Evolutionary conservation across 176 grass and related monocot genomes (phyloP), one percentile per base, ranked within the genome.

Genomic region (Elymus sibiricus): DNA sequence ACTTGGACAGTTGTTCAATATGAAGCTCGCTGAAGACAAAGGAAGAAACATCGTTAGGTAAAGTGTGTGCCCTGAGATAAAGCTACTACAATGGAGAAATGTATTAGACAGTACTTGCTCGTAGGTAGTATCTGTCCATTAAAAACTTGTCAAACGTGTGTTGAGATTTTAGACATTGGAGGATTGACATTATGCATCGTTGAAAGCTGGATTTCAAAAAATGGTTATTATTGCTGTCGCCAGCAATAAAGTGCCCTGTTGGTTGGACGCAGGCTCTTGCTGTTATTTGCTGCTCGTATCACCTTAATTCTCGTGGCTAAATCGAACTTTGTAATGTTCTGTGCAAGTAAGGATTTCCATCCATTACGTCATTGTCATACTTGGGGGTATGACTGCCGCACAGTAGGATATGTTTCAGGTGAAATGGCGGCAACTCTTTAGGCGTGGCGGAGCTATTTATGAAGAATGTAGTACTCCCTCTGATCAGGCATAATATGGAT

Each of bases 1-100:
- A 31, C 14, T 40, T 76, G 22, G 31, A 39, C 32, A 89, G 88
- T 89, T 85, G 88, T 89, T 56, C 82, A 89, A 61, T 85, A 85
- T 35, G 88, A 89, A 85, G 88, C 88, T 0, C 82, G 88, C 70
- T 89, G 47, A 85, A 76, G 70, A 76, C 16, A 75, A 55, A 49
- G 21, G 5, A 28, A 4, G 5, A 17, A 22, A 6, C 29, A 19
- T 22, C 13, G 17, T 28, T 29, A 74, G n/a, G n/a, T n/a, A n/a
- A n/a, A 13, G 3, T 27, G 42, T 55, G 19, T 62, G 53, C 25
- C 19, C 43, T 43, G 21, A 34, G 32, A 56, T 14, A 55, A 37
- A 35, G 12, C 6, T 53, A 38, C 64, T 53, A 38, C 51, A 51
- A 26, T 22, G 32, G 43, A 81, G 17, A 88, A 62, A 51, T 71